A percentile compares a stretch with the other conserved stretches of the same genome.
These are phyloP conservation scores for Eleusine indica DNA, from an alignment of 176 grass and related monocot species.

Conservation along the genomic window DNA sequence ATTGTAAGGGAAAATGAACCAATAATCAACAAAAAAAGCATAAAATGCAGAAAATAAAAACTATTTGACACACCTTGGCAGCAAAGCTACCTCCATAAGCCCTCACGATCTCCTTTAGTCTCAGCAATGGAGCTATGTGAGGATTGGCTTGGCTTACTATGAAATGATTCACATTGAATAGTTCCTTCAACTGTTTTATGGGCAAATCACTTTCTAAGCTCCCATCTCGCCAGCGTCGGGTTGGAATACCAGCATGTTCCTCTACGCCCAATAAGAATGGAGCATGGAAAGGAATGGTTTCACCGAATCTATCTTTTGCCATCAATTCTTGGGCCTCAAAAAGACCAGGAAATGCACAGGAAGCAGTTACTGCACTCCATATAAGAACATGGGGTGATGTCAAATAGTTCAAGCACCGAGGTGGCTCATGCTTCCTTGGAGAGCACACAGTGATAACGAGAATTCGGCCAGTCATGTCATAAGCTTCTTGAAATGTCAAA, in stretches of 20 bases:
- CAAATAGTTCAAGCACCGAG: constrained; percentile 90
- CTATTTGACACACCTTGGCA: constrained; percentile 72
- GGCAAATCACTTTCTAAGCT: constrained; percentile 97
- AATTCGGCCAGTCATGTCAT: constrained; percentile 91
- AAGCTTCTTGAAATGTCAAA: constrained; percentile 99
- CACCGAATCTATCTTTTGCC: constrained; percentile 93
- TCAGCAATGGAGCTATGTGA: constrained; percentile 83
- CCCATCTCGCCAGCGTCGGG: constrained; percentile 87
- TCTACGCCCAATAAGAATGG: constrained; percentile 55
- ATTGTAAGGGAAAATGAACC: constrained; percentile 9
- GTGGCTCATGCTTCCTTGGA: constrained; percentile 90
- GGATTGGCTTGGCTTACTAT: constrained; percentile 98
- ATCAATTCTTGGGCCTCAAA: constrained; percentile 98
- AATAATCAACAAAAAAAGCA: constrained; percentile 19
- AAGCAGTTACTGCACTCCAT: constrained; percentile 98
- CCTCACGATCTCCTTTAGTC: constrained; percentile 81
- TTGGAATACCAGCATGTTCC: constrained; percentile 48
- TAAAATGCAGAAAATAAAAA: not conserved
- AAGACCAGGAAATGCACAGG: constrained; percentile 91
- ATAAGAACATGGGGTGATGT: constrained; percentile 95
- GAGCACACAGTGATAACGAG: constrained; percentile 95
- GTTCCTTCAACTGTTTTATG: constrained; percentile 81
- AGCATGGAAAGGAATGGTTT: constrained; percentile 83
- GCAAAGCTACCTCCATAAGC: constrained; percentile 83
- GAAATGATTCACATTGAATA: constrained; percentile 99